Base-by-base conservation (phyloP, 2,329 filamentous ascomycete species). In the Sphaerulina musiva region DNA sequence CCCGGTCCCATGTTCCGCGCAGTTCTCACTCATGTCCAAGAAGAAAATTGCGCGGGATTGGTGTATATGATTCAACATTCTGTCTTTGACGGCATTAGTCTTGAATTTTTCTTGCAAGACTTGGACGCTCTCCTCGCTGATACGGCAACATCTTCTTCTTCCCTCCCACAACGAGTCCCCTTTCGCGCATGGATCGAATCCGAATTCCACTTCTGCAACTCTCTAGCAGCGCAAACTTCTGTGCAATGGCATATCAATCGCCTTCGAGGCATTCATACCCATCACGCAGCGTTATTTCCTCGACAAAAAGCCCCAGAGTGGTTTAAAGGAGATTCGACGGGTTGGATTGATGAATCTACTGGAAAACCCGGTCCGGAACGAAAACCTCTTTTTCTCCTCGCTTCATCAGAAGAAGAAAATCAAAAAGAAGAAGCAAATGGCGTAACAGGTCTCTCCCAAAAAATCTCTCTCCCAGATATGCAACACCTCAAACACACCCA, bases 51-150 rank as follows among this genome's bases (percentile, higher is more conserved):
- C 14, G 12, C 39, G 11, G 57, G 51, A 1, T 12, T 59, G n/a
- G 31, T 59, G 7, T 51, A 45, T n/a, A 26, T 49, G 17, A 34
- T 29, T 4, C 55, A 59, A 29, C 58, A 59, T 46, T 53, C 55
- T 7, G 36, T 17, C 46, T 55, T 56, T 34, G 58, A 59, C 44
- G 58, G 41, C 8, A 20, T 56, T 6, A 43, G 31, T 8, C 29
- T 53, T 0, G 45, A 45, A 14, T 20, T 36, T 31, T 44, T 58
- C 29, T 29, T 41, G 7, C 51, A 55, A 39, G 54, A 55, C 32
- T 17, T 17, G 14, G 14, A 17, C 14, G 14, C 14, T 17, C 14
- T 17, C 14, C 14, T 17, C 14, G n/a, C n/a, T n/a, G n/a, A n/a
- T n/a, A n/a, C n/a, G 14, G 14, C 14, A 17, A 17, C 14, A 17